phyloP scores from a whole-genome alignment of 805 yeast genomes.

The Metahyphopichia silvanorum region DNA sequence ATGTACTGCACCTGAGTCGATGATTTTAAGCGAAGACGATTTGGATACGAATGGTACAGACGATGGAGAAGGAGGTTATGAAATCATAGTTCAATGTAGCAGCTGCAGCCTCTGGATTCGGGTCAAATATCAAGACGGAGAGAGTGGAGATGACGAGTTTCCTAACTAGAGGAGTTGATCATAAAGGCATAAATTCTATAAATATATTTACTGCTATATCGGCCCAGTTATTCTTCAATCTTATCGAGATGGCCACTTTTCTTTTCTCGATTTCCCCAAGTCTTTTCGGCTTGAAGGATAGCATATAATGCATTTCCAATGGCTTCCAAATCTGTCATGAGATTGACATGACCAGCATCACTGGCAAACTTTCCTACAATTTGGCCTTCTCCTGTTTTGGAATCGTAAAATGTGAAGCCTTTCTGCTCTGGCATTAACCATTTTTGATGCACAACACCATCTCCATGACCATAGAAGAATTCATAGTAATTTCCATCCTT shows the following conservation, averaged over 20 bases:
- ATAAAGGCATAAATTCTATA: too few species aligned
- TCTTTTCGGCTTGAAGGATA: conserved; percentile 55
- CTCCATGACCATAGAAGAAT: conserved; percentile 86
- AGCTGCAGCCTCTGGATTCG: conserved; percentile 86
- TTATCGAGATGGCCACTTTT: too few species aligned
- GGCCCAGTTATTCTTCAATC: too few species aligned
- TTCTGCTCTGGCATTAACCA: conserved; percentile 76
- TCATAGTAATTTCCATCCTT: conserved; percentile 69
- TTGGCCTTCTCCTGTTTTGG: conserved; percentile 37
- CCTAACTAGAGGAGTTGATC: too few species aligned
- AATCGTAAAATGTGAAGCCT: conserved; percentile 49
- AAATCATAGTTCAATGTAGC: conserved; percentile 72
- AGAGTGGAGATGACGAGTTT: not conserved
- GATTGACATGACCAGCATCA: conserved; percentile 71
- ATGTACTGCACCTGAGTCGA: conserved; percentile 52
- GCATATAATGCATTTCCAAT: conserved; percentile 72
- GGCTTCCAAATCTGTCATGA: conserved; percentile 69
- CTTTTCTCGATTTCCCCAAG: too few species aligned
- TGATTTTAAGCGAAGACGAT: conserved; percentile 58
- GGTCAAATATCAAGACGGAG: conserved; percentile 49
- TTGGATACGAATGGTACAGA: conserved; percentile 52
- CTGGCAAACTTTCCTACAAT: conserved; percentile 66
- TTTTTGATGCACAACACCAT: conserved; percentile 84
- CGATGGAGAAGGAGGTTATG: conserved; percentile 51
- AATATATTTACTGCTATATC: too few species aligned